Conservation (phyloP, 1,284 basidiomycete genomes). For the Volvariella volvacea region DNA sequence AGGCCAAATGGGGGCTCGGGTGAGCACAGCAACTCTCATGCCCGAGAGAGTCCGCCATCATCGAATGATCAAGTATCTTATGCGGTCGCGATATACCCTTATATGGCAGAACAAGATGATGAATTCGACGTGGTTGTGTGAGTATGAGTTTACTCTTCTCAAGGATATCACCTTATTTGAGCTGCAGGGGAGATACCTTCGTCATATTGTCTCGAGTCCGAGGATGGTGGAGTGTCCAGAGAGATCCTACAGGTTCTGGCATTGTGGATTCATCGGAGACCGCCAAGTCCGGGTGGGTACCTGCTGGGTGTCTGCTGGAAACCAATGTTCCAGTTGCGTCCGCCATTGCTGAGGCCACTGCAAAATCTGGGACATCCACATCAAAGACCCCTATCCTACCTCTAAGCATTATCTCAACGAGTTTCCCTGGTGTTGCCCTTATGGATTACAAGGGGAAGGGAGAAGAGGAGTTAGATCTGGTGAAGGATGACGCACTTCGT, state of each 20-base stretch:
- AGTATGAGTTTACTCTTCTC: conserved; percentile 30
- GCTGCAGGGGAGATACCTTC: conserved; percentile 76
- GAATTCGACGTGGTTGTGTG: conserved; percentile 97
- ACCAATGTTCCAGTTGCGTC: conserved; percentile 75
- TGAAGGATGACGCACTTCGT: conserved; percentile 80
- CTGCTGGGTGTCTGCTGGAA: conserved; percentile 91
- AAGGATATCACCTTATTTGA: conserved; percentile 10
- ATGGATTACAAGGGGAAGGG: conserved; percentile 94
- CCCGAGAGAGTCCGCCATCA: conserved; percentile 45
- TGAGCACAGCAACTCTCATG: conserved; percentile 36
- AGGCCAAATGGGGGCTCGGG: conserved; percentile 40
- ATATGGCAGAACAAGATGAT: conserved; percentile 94
- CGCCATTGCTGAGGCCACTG: conserved; percentile 72
- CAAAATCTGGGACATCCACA: conserved; percentile 33
- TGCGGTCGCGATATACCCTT: conserved; percentile 89
- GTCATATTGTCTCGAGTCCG: conserved; percentile 90
- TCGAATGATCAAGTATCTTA: conserved; percentile 61
- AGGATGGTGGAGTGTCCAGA: conserved; percentile 99
- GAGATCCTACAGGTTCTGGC: conserved; percentile 83
- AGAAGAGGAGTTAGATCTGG: conserved; percentile 81
- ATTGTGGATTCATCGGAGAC: conserved; percentile 66
- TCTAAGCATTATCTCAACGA: conserved; percentile 84
- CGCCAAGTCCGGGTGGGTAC: conserved; percentile 80
- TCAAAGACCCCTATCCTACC: conserved; percentile 77
- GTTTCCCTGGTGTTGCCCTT: conserved; percentile 88